Evolutionary conservation across 345 rosid species (phyloP).

Genomic region (Rhodamnia argentea): DNA sequence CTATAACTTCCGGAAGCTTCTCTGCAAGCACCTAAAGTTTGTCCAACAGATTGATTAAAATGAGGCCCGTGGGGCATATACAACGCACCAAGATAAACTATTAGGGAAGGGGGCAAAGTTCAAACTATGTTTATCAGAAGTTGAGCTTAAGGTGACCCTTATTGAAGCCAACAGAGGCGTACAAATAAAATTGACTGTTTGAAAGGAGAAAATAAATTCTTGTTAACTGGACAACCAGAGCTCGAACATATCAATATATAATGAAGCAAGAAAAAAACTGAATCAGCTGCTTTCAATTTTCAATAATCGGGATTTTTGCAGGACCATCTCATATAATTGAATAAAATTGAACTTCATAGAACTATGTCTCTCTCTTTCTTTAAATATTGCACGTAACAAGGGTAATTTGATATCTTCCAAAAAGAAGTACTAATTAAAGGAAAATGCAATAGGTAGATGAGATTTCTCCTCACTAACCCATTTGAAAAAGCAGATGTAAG

Average conservation of each 20-base stretch:
- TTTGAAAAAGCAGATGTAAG: neutral
- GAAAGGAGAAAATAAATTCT: neutral
- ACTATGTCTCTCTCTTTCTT: neutral
- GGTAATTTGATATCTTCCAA: neutral
- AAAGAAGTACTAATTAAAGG: neutral
- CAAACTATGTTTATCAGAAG: neutral
- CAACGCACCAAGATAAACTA: neutral
- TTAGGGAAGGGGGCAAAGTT: neutral
- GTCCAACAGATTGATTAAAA: neutral
- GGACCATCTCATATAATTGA: neutral
- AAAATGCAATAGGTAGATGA: neutral
- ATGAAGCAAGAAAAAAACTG: neutral
- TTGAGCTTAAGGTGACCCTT: neutral
- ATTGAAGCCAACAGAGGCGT: neutral
- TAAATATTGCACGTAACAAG: neutral
- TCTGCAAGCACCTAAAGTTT: constrained; percentile 68
- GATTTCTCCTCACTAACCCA: neutral
- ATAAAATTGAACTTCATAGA: neutral
- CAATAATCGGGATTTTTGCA: neutral
- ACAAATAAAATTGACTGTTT: neutral
- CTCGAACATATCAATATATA: neutral
- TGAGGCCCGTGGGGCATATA: neutral
- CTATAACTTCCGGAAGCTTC: constrained; percentile 71
- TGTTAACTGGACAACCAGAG: neutral
- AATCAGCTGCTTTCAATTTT: neutral